These are phyloP conservation scores for Fraxinus americana DNA, from an alignment of 257 asterid species.

Conservation along the genomic window DNA sequence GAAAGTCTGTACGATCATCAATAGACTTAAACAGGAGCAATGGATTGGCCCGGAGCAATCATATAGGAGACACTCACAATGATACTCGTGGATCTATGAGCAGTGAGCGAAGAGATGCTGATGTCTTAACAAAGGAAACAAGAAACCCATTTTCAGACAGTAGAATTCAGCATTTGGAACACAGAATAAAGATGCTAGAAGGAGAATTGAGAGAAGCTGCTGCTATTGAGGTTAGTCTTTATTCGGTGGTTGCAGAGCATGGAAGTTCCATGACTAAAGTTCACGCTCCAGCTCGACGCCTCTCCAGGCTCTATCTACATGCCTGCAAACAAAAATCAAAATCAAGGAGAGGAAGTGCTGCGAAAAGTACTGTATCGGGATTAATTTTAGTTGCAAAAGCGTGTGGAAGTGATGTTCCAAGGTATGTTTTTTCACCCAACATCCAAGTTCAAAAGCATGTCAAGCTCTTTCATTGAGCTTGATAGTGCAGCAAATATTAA, in stretches of 20 bases:
- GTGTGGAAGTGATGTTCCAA: conserved; percentile 84
- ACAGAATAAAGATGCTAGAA: conserved; percentile 54
- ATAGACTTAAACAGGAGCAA: conserved; percentile 50
- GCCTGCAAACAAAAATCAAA: conserved; percentile 51
- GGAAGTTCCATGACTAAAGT: conserved; percentile 78
- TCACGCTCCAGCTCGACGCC: conserved; percentile 87
- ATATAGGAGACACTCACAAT: conserved; percentile 29
- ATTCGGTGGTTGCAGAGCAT: conserved; percentile 82
- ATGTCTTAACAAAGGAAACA: conserved; percentile 46
- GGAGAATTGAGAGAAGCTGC: conserved; percentile 83
- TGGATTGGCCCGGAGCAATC: conserved; percentile 43
- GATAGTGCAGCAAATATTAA: background rate
- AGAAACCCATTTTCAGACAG: conserved; percentile 44
- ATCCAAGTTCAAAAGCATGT: background rate
- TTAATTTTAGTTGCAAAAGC: conserved; percentile 74
- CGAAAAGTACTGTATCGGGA: conserved; percentile 75
- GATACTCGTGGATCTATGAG: conserved; percentile 24
- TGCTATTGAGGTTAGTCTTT: conserved; percentile 73
- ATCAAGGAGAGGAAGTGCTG: conserved; percentile 56
- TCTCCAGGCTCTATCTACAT: conserved; percentile 74
- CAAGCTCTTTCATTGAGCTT: conserved; percentile 3
- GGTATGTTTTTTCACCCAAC: conserved; percentile 40
- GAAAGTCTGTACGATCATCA: conserved; percentile 66
- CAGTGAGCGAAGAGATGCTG: conserved; percentile 41
- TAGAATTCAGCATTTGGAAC: conserved; percentile 56